phyloP scores from a whole-genome alignment of 2,329 filamentous ascomycete genomes.

The Alternaria metachromatica region DNA sequence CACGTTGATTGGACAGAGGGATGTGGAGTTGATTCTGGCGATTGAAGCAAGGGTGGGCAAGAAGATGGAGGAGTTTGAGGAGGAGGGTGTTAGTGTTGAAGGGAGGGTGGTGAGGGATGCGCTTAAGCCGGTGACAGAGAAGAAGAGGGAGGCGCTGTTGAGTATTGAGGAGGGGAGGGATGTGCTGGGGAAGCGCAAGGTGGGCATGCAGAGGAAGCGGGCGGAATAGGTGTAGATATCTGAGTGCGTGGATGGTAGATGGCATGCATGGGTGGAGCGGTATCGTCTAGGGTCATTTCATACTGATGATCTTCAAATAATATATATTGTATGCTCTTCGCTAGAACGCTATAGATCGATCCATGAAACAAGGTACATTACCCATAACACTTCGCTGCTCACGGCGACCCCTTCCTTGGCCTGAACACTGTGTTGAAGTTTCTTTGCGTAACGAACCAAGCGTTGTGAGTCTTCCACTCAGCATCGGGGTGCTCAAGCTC shows the following conservation, averaged over 20 bases:
- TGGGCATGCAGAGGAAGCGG: constrained; percentile 44
- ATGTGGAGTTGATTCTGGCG: constrained; percentile 87
- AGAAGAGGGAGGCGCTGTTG: constrained; percentile 88
- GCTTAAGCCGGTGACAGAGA: constrained; percentile 90
- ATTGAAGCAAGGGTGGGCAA: constrained; percentile 85
- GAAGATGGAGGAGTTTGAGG: constrained; percentile 81
- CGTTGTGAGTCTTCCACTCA: constrained; percentile 59
- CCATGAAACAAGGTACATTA: neutral
- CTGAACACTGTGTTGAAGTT: constrained; percentile 55
- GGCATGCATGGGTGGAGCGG: neutral
- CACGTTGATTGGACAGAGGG: constrained; percentile 89
- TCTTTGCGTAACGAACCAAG: constrained; percentile 60
- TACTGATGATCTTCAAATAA: neutral
- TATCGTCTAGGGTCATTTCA: neutral
- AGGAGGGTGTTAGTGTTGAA: constrained; percentile 95
- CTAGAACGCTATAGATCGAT: constrained; percentile 7
- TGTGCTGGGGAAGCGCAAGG: constrained; percentile 80
- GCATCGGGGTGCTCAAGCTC: constrained; percentile 49
- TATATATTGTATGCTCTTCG: neutral
- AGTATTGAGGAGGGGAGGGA: constrained; percentile 93
- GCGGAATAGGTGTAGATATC: constrained; percentile 5
- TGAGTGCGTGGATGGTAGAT: neutral
- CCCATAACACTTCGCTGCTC: neutral
- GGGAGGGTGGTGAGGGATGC: constrained; percentile 83
- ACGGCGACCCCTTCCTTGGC: constrained; percentile 23